These are phyloP conservation scores for Daedalea quercina DNA, from an alignment of 768 basidiomycete genomes.

Conservation along the genomic window DNA sequence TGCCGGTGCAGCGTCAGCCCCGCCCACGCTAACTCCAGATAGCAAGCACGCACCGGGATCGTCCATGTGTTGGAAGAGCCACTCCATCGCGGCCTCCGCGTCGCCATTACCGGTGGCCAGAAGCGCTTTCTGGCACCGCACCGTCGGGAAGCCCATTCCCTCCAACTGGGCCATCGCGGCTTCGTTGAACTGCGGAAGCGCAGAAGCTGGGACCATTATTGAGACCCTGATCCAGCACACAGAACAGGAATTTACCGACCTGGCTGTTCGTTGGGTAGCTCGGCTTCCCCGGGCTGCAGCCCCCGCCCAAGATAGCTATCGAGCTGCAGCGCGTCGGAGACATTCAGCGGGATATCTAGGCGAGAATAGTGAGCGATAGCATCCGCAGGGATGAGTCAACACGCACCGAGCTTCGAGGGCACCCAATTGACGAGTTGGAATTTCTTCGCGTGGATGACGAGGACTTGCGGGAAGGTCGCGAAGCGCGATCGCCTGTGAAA, in stretches of 20 bases:
- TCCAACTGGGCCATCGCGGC: slow-evolving; percentile 71
- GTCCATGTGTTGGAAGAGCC: slow-evolving; percentile 94
- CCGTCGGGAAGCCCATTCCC: slow-evolving; percentile 84
- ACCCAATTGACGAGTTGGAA: slow-evolving; percentile 98
- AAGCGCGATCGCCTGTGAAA: slow-evolving; percentile 60
- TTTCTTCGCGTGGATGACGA: slow-evolving; percentile 88
- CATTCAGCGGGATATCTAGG: slow-evolving; percentile 77
- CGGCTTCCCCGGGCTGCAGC: slow-evolving; percentile 46
- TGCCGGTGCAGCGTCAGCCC: slow-evolving; percentile 22
- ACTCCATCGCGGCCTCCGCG: slow-evolving; percentile 86
- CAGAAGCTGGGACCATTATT: slow-evolving; percentile 20
- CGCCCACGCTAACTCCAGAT: background rate
- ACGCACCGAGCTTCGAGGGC: slow-evolving; percentile 83
- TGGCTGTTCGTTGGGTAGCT: slow-evolving; percentile 51
- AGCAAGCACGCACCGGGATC: slow-evolving; percentile 58
- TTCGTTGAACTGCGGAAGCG: slow-evolving; percentile 63
- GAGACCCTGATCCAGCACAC: background rate
- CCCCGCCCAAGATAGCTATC: slow-evolving; percentile 65
- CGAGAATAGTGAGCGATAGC: background rate
- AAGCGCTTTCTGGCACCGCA: slow-evolving; percentile 86
- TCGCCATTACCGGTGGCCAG: slow-evolving; percentile 78
- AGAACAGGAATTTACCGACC: slow-evolving; percentile 16
- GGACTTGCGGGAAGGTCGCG: slow-evolving; percentile 80
- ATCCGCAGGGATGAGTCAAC: background rate
- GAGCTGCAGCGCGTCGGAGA: slow-evolving; percentile 62